Conservation (phyloP, 768 basidiomycete species). For the Phallus indusiatus region DNA sequence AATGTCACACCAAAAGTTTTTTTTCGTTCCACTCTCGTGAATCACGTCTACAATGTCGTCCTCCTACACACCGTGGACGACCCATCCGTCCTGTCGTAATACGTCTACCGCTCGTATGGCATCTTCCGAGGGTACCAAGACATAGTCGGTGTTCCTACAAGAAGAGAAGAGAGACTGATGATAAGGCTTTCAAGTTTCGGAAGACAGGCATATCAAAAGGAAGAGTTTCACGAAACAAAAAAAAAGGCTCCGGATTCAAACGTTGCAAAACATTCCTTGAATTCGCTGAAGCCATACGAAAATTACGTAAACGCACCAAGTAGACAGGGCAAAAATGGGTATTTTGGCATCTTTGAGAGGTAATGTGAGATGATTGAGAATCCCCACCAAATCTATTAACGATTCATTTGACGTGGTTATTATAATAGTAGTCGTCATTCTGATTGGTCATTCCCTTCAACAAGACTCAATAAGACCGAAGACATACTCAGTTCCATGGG, state of each 20-base stretch:
- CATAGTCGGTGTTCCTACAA: conserved; percentile 56
- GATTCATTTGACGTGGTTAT: not conserved
- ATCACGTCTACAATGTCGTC: not conserved
- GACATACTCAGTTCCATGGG: conserved; percentile 54
- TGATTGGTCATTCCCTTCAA: not conserved
- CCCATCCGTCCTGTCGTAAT: conserved; percentile 46
- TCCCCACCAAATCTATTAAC: conserved; percentile 42
- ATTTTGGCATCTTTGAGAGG: conserved; percentile 44
- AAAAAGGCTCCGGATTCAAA: not conserved
- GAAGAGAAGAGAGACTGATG: not conserved
- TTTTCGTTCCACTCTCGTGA: too few species aligned
- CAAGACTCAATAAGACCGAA: not conserved
- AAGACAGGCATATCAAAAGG: not conserved
- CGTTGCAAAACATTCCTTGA: too few species aligned
- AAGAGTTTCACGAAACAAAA: not conserved
- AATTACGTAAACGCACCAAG: conserved; percentile 35
- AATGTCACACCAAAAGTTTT: too few species aligned
- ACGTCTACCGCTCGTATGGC: conserved; percentile 31
- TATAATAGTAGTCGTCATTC: not conserved
- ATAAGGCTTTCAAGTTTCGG: too few species aligned
- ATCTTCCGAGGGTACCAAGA: conserved; percentile 42
- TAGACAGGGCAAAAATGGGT: conserved; percentile 52
- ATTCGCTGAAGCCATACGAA: not conserved
- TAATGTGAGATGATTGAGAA: conserved; percentile 42
- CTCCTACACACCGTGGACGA: not conserved